Percentiles rank a stretch among this genome's conserved stretches.
Evolutionary conservation across 768 basidiomycete species (phyloP).

Genomic region (Suillus fuscotomentosus): DNA sequence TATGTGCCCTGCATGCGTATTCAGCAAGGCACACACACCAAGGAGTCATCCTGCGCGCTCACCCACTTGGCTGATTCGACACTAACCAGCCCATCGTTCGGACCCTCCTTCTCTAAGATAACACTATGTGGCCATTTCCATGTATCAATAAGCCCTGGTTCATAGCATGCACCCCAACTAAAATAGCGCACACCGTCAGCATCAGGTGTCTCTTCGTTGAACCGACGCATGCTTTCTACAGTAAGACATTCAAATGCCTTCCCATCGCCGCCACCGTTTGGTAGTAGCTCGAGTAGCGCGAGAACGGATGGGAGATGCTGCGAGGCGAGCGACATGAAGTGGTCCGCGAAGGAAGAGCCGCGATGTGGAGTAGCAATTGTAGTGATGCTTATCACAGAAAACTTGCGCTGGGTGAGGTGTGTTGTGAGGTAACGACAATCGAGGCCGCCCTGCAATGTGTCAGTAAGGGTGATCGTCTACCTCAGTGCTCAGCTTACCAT

Average conservation of each 20-base stretch:
- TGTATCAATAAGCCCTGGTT: slow-evolving; percentile 88
- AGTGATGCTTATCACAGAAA: slow-evolving; percentile 82
- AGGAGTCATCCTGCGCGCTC: slow-evolving; percentile 10
- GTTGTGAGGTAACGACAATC: slow-evolving; percentile 91
- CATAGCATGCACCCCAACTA: slow-evolving; percentile 92
- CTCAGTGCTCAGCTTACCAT: slow-evolving; percentile 47
- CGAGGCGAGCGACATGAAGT: slow-evolving; percentile 75
- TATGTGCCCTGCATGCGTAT: slow-evolving; percentile 71
- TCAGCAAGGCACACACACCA: neutral
- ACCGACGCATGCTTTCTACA: slow-evolving; percentile 77
- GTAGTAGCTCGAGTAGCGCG: slow-evolving; percentile 75
- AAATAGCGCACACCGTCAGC: slow-evolving; percentile 81
- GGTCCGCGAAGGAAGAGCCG: slow-evolving; percentile 91
- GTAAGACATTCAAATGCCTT: slow-evolving; percentile 91
- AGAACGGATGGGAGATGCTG: slow-evolving; percentile 68
- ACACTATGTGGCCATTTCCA: slow-evolving; percentile 82
- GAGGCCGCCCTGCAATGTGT: slow-evolving; percentile 73
- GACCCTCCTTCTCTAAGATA: slow-evolving; percentile 82
- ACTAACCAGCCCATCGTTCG: slow-evolving; percentile 93
- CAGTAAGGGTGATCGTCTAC: neutral
- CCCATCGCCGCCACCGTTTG: slow-evolving; percentile 93
- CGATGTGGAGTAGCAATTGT: slow-evolving; percentile 95
- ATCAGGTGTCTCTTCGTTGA: slow-evolving; percentile 87
- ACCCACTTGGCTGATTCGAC: slow-evolving; percentile 87
- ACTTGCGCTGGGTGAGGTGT: slow-evolving; percentile 72